These are phyloP conservation scores for Entomortierella lignicola DNA, from an alignment of 192 early-diverging fungal species.

Conservation along the genomic window DNA sequence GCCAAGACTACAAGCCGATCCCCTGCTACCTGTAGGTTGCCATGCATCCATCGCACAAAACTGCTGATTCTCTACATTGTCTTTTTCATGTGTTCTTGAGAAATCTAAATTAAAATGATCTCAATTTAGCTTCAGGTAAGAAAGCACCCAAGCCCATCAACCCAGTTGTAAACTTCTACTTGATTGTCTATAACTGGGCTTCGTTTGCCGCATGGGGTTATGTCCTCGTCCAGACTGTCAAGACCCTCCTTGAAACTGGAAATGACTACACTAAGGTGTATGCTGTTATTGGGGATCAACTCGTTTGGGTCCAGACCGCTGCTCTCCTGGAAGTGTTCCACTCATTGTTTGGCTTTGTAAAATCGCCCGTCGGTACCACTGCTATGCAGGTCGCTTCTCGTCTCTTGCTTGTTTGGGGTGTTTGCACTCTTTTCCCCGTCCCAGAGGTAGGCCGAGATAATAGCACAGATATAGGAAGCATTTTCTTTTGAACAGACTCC, in stretches of 20 bases:
- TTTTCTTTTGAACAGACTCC: neutral
- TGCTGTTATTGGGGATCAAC: conserved; percentile 67
- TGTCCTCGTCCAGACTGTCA: conserved; percentile 68
- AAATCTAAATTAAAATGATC: neutral
- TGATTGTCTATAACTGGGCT: conserved; percentile 86
- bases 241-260: conserved; percentile 64
- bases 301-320: conserved; percentile 82
- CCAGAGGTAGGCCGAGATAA: conserved; percentile 58
- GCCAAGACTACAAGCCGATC: conserved; percentile 32
- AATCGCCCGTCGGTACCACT: conserved; percentile 83
- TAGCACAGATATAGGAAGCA: neutral
- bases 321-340: conserved; percentile 85
- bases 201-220: conserved; percentile 88
- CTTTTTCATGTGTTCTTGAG: neutral
- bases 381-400: conserved; percentile 90
- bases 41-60: neutral
- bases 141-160: conserved; percentile 46
- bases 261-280: conserved; percentile 71
- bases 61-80: neutral
- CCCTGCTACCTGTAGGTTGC: conserved; percentile 20
- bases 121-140: conserved; percentile 37
- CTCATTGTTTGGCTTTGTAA: conserved; percentile 75
- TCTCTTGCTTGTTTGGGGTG: conserved; percentile 85
- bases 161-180: conserved; percentile 67
- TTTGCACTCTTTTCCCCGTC: conserved; percentile 74